Conservation (phyloP, 169 alveolate genomes). For the Eimeria falciformis region DNA sequence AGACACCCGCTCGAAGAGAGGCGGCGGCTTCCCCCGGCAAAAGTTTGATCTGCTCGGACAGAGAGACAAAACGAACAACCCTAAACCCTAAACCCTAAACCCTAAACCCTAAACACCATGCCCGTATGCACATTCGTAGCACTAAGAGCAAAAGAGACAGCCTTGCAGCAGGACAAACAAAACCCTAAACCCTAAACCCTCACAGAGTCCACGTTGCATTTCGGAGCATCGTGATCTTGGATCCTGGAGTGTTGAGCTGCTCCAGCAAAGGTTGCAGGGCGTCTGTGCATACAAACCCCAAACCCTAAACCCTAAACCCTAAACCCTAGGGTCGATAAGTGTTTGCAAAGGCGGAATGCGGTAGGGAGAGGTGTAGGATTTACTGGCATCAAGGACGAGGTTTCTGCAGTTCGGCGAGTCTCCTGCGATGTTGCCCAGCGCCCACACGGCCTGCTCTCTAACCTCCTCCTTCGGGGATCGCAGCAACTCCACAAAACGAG, state of each 20-base stretch:
- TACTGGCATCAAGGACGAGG: conserved; percentile 77
- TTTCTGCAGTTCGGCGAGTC: conserved; percentile 96
- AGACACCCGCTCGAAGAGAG: conserved; percentile 87
- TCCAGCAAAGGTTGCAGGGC: conserved; percentile 90
- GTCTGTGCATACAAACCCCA: conserved; percentile 79
- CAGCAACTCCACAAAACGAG: conserved; percentile 82
- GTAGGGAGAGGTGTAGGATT: background rate
- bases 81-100: conserved; percentile 35
- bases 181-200: conserved; percentile 53
- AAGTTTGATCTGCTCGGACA: conserved; percentile 71
- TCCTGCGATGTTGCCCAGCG: conserved; percentile 98
- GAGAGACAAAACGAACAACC: background rate
- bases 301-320: no score
- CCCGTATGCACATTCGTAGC: no score
- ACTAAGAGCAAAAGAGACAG: background rate
- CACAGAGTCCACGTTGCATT: conserved; percentile 98
- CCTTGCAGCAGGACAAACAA: no score
- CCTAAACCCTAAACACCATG: conserved; percentile 34
- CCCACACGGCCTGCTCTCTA: conserved; percentile 98
- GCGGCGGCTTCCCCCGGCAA: conserved; percentile 94
- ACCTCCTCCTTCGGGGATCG: conserved; percentile 95
- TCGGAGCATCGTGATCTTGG: conserved; percentile 92
- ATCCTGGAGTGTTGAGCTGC: conserved; percentile 87
- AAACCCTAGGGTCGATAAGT: background rate
- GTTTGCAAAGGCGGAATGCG: background rate